These are phyloP conservation scores for Diaporthe sp. DNA, from an alignment of 2,329 filamentous ascomycete species.

Conservation along the genomic window DNA sequence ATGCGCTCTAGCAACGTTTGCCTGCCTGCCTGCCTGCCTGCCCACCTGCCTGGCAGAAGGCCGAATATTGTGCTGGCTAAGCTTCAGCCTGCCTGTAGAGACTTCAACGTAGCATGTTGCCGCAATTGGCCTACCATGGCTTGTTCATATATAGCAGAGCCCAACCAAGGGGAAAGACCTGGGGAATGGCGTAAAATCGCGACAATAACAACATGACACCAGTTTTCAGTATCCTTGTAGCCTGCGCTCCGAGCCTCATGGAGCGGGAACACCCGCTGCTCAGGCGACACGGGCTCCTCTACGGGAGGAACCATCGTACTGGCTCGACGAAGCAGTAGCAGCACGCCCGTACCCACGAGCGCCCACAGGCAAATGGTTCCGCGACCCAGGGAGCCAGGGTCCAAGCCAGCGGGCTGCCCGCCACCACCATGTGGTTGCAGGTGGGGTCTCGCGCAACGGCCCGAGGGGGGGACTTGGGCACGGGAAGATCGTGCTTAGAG, in stretches of 20 bases:
- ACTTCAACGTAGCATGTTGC: neutral
- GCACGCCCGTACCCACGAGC: neutral
- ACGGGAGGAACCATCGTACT: neutral
- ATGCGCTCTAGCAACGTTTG: neutral
- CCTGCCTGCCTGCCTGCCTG: neutral
- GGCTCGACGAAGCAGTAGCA: neutral
- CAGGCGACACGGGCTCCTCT: neutral
- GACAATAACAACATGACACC: neutral
- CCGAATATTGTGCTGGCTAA: neutral
- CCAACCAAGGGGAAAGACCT: neutral
- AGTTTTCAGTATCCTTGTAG: neutral
- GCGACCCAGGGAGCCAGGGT: neutral
- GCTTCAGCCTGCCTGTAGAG: neutral
- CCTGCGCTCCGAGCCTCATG: neutral
- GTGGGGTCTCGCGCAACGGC: constrained; percentile 19
- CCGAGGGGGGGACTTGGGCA: neutral
- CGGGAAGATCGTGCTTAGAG: neutral
- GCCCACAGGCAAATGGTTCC: neutral
- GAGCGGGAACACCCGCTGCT: neutral
- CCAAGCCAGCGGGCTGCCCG: neutral
- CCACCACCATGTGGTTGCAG: neutral
- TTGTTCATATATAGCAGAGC: too few species aligned
- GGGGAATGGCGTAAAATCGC: neutral
- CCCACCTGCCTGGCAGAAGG: neutral
- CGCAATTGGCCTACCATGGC: neutral